Evolutionary conservation across 129 eudicot genomes (phyloP), one percentile per base, ranked within the genome.

Genomic region (Artemisia argyi): DNA sequence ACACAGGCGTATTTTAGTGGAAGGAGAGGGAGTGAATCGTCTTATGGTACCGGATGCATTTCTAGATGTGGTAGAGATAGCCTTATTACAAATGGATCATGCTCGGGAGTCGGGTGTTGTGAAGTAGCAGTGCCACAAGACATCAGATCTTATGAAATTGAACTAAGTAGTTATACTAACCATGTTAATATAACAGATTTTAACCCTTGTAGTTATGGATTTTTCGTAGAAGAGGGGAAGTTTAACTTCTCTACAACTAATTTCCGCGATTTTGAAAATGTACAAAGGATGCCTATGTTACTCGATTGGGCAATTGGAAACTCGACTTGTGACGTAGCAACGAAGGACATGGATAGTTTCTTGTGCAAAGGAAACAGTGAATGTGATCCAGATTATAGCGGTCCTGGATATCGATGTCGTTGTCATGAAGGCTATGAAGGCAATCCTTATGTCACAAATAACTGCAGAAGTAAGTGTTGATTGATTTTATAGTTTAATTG

Each of bases 221-320:
- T 30, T 30, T 30, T 30, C 39, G 39, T 49, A 2, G 72, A 77
- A 53, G 63, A 72, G 58, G 75, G 24, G 0, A 71, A 16, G 4
- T 84, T 28, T 48, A 48, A 35, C 11, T 84, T 80, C 35, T 64
- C 77, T n/a, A 1, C 22, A 1, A 20, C 1, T 3, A 5, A 35
- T 69, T 61, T 80, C n/a, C 30, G 3, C 10, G 66, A 74, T 15
- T 62, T 86, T 52, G 47, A 20, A 55, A 57, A 54, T 12, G 47
- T 20, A 11, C 11, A 7, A n/a, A 44, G 42, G 69, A 55, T 87
- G 51, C 88, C 86, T 0, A 18, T 86, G 53, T 52, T 83, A 9
- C 73, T 77, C 47, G 90, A 82, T 39, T 82, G 87, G 87, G 83
- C 76, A 6, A 69, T 82, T 54, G 79, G 77, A 2, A 51, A 85